Evolutionary conservation across 2,329 filamentous ascomycete genomes (phyloP).

Genomic region (Fusarium tanahbumbuense): DNA sequence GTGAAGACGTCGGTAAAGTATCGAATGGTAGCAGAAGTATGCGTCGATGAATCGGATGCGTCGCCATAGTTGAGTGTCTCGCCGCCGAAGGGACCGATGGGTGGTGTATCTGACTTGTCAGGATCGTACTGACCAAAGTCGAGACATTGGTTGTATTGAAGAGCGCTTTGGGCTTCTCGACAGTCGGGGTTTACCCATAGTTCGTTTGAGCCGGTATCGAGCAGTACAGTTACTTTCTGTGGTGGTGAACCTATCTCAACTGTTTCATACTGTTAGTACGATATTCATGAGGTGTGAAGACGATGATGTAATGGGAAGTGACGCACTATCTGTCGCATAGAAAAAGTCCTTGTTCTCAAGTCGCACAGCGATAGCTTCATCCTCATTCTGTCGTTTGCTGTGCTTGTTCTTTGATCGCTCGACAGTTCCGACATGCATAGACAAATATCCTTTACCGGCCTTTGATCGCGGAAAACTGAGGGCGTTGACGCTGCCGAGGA

Average conservation of each 20-base stretch:
- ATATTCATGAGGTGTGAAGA: neutral
- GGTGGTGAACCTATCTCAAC: conserved; percentile 58
- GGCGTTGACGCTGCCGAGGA: conserved; percentile 36
- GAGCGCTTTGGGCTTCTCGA: conserved; percentile 50
- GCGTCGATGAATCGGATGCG: conserved; percentile 49
- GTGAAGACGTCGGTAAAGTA: conserved; percentile 61
- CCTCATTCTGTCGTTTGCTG: conserved; percentile 34
- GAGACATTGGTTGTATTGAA: conserved; percentile 53
- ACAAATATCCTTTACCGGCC: conserved; percentile 53
- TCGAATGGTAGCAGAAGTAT: conserved; percentile 55
- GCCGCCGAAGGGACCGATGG: conserved; percentile 52
- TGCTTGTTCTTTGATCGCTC: conserved; percentile 44
- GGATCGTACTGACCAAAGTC: conserved; percentile 60
- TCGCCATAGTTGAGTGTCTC: conserved; percentile 57
- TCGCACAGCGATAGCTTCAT: conserved; percentile 46
- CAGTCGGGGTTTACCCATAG: conserved; percentile 68
- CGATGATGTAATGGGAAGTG: conserved; percentile 13
- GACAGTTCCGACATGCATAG: conserved; percentile 52
- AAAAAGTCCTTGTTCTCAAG: conserved; percentile 54
- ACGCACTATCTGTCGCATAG: conserved; percentile 55
- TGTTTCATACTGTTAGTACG: conserved; percentile 33
- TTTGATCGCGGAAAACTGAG: conserved; percentile 46
- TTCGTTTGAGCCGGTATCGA: conserved; percentile 66
- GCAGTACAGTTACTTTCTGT: conserved; percentile 59
- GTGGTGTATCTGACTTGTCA: conserved; percentile 53